Conservation (phyloP, 768 basidiomycete genomes). For the Candolleomyces eurysporus region DNA sequence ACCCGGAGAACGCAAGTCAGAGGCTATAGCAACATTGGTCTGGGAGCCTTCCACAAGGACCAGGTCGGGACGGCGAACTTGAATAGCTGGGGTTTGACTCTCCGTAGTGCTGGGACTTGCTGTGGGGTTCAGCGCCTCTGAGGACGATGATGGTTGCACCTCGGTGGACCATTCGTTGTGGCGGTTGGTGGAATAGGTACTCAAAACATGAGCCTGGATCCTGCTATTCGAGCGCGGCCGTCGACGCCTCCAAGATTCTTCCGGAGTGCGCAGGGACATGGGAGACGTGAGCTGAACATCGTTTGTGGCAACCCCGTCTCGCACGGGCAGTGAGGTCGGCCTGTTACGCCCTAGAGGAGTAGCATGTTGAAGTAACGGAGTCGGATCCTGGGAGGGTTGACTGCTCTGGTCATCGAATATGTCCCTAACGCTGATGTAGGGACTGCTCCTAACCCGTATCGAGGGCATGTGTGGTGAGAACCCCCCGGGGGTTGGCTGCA, state of each 20-base stretch:
- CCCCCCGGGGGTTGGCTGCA: not conserved
- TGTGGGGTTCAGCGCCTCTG: not conserved
- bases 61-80: not conserved
- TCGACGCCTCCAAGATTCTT: not conserved
- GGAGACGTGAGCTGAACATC: not conserved
- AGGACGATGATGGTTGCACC: not conserved
- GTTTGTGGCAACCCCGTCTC: not conserved
- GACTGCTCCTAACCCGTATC: slow-evolving; percentile 6
- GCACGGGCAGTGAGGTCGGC: not conserved
- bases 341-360: not conserved
- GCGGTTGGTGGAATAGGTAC: not conserved
- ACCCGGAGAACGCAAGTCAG: not conserved
- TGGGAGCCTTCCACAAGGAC: slow-evolving; percentile 1
- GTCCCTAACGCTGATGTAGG: slow-evolving; percentile 5
- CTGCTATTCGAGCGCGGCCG: slow-evolving; percentile 7
- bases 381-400: not conserved
- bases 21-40: not conserved
- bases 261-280: not conserved
- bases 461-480: slow-evolving; percentile 9
- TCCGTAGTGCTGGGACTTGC: not conserved
- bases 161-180: not conserved
- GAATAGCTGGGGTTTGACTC: slow-evolving; percentile 3
- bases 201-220: slow-evolving; percentile 10
- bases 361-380: not conserved
- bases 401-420: not conserved